phyloP scores from a whole-genome alignment of 2,329 filamentous ascomycete species.

The Seiridium unicorne region DNA sequence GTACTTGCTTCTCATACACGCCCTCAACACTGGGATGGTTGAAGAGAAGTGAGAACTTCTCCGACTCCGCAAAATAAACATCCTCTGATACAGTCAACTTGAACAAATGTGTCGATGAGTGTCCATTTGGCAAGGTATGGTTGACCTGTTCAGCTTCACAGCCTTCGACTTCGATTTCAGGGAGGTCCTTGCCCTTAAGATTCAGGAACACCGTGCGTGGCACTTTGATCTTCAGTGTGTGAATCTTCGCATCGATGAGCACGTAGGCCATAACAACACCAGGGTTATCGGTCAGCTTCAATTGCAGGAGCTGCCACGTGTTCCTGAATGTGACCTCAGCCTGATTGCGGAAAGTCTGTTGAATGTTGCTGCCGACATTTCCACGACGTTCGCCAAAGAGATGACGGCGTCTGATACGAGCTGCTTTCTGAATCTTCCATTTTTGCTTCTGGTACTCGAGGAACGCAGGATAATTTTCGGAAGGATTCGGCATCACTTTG shows the following conservation, averaged over 20 bases:
- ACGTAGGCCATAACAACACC: constrained; percentile 88
- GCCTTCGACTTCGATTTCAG: constrained; percentile 81
- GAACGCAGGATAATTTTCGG: constrained; percentile 84
- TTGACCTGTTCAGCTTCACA: constrained; percentile 92
- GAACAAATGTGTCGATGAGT: constrained; percentile 91
- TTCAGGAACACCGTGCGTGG: constrained; percentile 90
- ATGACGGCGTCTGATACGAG: constrained; percentile 79
- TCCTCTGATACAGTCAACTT: constrained; percentile 89
- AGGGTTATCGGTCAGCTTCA: constrained; percentile 77
- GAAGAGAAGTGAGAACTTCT: constrained; percentile 80
- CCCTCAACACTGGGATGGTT: constrained; percentile 94
- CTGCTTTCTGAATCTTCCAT: constrained; percentile 96
- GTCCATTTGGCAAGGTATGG: constrained; percentile 90
- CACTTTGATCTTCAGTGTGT: constrained; percentile 84
- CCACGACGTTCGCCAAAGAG: constrained; percentile 83
- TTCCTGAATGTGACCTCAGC: constrained; percentile 86
- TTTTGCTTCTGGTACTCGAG: constrained; percentile 96
- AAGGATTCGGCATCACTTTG: constrained; percentile 78
- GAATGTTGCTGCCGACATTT: constrained; percentile 63
- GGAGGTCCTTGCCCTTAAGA: constrained; percentile 80
- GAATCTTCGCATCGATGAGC: constrained; percentile 89
- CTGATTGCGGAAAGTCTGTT: constrained; percentile 81
- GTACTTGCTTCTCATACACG: constrained; percentile 92
- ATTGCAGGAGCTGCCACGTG: constrained; percentile 92
- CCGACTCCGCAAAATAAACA: constrained; percentile 78